phyloP scores from a whole-genome alignment of 75 land plant species.

The Cunninghamia lanceolata region DNA sequence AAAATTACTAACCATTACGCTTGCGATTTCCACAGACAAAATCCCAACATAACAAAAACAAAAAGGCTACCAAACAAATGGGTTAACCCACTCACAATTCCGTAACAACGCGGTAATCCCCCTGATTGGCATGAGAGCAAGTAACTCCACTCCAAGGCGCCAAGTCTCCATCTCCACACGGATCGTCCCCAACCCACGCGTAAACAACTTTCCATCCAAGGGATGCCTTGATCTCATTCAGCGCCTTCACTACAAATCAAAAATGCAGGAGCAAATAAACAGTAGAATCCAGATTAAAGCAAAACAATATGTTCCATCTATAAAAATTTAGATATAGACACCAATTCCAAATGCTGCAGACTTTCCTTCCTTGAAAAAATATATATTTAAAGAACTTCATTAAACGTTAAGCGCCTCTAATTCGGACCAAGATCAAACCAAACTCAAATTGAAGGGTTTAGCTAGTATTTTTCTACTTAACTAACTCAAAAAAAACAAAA shows the following conservation, averaged over 20 bases:
- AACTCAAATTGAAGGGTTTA: background rate
- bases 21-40: background rate
- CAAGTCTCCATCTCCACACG: constrained; percentile 90
- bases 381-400: background rate
- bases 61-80: background rate
- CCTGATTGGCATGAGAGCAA: constrained; percentile 55
- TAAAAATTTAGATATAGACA: background rate
- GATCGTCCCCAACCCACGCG: constrained; percentile 94
- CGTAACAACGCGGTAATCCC: constrained; percentile 86
- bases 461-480: background rate
- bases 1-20: background rate
- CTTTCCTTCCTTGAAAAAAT: background rate
- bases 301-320: background rate
- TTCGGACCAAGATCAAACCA: background rate
- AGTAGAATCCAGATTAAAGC: background rate
- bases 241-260: constrained; percentile 64
- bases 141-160: constrained; percentile 93
- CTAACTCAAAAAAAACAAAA: background rate
- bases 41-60: background rate
- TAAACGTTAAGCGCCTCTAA: background rate
- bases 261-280: background rate
- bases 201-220: constrained; percentile 95
- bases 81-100: constrained; percentile 54
- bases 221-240: constrained; percentile 87
- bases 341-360: background rate